Base-by-base conservation (phyloP, 2,329 filamentous ascomycete species). In the Pseudocercospora pini-densiflorae region DNA sequence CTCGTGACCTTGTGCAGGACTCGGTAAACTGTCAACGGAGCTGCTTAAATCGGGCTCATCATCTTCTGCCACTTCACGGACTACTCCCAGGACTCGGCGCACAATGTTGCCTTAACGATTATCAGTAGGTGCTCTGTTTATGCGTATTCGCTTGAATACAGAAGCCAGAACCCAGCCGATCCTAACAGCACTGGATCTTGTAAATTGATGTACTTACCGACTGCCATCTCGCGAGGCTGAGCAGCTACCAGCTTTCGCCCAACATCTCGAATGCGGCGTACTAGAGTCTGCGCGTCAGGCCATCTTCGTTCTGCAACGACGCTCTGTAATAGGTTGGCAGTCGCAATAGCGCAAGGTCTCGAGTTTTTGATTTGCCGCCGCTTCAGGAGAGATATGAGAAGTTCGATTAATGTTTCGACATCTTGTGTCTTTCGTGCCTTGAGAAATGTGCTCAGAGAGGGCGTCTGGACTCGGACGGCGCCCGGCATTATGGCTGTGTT, bases 31-130 rank as follows among this genome's bases (percentile, higher is more conserved):
- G 75, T 68, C 69, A 33, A 73, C 69, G 33, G 88, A 86, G 72
- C 92, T 90, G 77, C 87, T 90, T 16, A 43, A 23, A 16, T 89
- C 82, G 47, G 86, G 87, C 58, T 81, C 89, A 67, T 92, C 92
- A 74, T 96, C 92, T 73, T 92, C 90, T 45, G 92, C 91, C 75
- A 98, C 94, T 76, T 97, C 94, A 60, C 95, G 89, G 70, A 99
- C 95, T 70, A 99, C 85, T 51, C 93, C 92, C 43, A 99, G 83
- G 2, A 98, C 92, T 68, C 95, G 89, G 67, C 94, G 89, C 55
- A 97, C 92, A 72, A 99, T 94, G 76, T 99, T 99, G 61, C 93
- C 40, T 43, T 43, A 4, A 7, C 6, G 2, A 43, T n/a, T 0
- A n/a, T 43, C 40, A 43, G 40, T n/a, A 3, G 1, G 16, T n/a